Conservation (phyloP, 192 early-diverging fungal species). For the Pilobolus umbonatus region DNA sequence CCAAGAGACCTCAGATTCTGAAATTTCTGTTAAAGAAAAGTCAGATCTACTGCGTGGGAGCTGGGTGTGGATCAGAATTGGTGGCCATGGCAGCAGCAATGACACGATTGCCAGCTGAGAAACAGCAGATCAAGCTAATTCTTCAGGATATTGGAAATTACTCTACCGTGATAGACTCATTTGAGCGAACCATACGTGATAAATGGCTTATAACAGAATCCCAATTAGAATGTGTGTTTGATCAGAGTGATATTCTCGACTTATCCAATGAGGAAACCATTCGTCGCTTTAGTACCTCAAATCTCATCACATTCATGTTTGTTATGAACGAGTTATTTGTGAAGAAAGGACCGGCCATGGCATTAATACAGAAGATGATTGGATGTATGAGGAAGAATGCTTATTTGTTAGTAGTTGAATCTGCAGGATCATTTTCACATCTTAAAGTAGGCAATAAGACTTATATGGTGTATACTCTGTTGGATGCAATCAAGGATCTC, state of each 20-base stretch:
- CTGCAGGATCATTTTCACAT: slow-evolving; percentile 90
- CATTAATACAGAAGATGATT: slow-evolving; percentile 68
- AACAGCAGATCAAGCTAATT: slow-evolving; percentile 35
- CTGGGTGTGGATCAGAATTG: slow-evolving; percentile 83
- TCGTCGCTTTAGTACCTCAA: slow-evolving; percentile 28
- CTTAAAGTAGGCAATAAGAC: slow-evolving; percentile 61
- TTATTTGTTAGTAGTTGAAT: slow-evolving; percentile 81
- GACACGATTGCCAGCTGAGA: slow-evolving; percentile 36
- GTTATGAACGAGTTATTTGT: slow-evolving; percentile 89
- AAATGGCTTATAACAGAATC: slow-evolving; percentile 47
- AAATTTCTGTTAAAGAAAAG: slow-evolving; percentile 42
- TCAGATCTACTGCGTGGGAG: slow-evolving; percentile 65
- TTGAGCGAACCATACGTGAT: slow-evolving; percentile 49
- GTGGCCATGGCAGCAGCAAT: slow-evolving; percentile 73
- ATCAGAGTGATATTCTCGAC: slow-evolving; percentile 56
- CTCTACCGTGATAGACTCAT: slow-evolving; percentile 42
- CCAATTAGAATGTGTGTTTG: slow-evolving; percentile 52
- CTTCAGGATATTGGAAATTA: slow-evolving; percentile 69
- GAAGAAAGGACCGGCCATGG: slow-evolving; percentile 71
- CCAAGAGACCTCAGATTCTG: slow-evolving; percentile 41
- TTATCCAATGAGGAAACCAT: slow-evolving; percentile 18
- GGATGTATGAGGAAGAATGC: slow-evolving; percentile 57
- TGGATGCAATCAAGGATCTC: slow-evolving; percentile 74
- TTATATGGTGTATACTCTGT: slow-evolving; percentile 90
- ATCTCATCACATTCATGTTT: slow-evolving; percentile 86